phyloP scores from a whole-genome alignment of 257 asterid genomes.

The Cordia subcordata region DNA sequence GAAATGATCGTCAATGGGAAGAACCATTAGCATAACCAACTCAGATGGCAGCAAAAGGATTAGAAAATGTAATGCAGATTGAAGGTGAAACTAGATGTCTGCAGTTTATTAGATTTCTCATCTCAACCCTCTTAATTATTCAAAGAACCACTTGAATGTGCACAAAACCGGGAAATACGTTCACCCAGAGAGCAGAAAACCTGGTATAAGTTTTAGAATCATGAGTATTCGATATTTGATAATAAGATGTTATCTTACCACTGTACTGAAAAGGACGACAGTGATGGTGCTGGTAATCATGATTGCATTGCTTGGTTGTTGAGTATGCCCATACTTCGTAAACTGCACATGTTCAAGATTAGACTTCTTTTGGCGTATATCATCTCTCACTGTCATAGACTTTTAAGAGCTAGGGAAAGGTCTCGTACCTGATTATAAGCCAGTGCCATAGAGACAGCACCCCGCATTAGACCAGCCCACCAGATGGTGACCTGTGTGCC shows the following conservation, averaged over 20 bases:
- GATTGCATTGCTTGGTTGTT: conserved; percentile 54
- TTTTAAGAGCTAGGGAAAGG: background rate
- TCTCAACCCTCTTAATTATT: too few species aligned
- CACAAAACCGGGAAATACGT: background rate
- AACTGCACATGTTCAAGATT: conserved; percentile 41
- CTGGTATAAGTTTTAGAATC: too few species aligned
- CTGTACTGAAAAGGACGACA: conserved; percentile 61
- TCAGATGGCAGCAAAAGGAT: too few species aligned
- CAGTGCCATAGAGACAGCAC: conserved; percentile 81
- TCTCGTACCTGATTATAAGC: conserved; percentile 69
- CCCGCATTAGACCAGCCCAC: conserved; percentile 75
- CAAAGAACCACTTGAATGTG: too few species aligned
- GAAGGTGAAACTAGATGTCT: too few species aligned
- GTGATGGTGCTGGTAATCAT: conserved; percentile 78
- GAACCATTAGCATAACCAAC: too few species aligned
- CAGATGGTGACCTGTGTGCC: conserved; percentile 1
- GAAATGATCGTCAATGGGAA: background rate
- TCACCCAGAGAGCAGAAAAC: background rate
- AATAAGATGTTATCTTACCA: conserved; percentile 32
- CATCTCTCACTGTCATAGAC: background rate
- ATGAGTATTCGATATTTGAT: background rate
- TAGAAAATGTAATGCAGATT: too few species aligned
- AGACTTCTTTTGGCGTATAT: background rate
- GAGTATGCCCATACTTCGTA: conserved; percentile 65
- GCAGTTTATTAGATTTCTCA: too few species aligned